These are phyloP conservation scores for Casaregolazyma suthepensis DNA, from an alignment of 1,139 yeast species.

Conservation along the genomic window DNA sequence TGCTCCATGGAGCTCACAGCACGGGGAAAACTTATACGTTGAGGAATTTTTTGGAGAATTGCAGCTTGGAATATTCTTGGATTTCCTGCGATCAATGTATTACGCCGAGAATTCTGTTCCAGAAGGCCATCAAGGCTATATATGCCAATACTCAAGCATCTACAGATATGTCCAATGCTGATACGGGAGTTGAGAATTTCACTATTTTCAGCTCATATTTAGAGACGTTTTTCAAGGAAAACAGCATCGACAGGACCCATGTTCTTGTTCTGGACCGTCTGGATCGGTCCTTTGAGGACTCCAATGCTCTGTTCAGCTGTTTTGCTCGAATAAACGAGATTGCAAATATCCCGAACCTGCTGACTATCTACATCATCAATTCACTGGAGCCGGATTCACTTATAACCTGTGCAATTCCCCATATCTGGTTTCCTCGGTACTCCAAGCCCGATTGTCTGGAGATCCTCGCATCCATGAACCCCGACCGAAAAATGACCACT, in stretches of 20 bases:
- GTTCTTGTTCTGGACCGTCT: conserved; percentile 54
- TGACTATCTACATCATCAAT: conserved; percentile 33
- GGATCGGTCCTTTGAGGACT: conserved; percentile 49
- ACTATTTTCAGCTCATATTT: conserved; percentile 42
- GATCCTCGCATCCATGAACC: conserved; percentile 31
- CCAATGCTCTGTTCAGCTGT: conserved; percentile 41
- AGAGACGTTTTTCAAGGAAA: conserved; percentile 35
- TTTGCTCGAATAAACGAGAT: conserved; percentile 46
- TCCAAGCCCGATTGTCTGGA: conserved; percentile 37
- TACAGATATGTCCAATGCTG: conserved; percentile 1
- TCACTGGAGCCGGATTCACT: conserved; percentile 43
- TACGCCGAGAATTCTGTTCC: conserved; percentile 32
- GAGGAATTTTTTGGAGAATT: conserved; percentile 15
- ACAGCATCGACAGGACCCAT: conserved; percentile 38
- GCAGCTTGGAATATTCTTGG: conserved; percentile 21
- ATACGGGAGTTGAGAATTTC: conserved; percentile 41
- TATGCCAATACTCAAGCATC: conserved; percentile 15
- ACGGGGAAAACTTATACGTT: conserved; percentile 31
- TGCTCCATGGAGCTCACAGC: conserved; percentile 31
- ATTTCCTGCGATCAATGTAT: conserved; percentile 33
- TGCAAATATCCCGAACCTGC: conserved; percentile 23
- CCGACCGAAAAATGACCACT: conserved; percentile 8
- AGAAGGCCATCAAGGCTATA: conserved; percentile 31
- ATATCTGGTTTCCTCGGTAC: conserved; percentile 44
- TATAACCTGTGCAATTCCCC: conserved; percentile 46